Percentiles rank a stretch among this genome's conserved stretches.
Evolutionary conservation across 208 protist species (phyloP).

Genomic region (Trypanosoma theileri): DNA sequence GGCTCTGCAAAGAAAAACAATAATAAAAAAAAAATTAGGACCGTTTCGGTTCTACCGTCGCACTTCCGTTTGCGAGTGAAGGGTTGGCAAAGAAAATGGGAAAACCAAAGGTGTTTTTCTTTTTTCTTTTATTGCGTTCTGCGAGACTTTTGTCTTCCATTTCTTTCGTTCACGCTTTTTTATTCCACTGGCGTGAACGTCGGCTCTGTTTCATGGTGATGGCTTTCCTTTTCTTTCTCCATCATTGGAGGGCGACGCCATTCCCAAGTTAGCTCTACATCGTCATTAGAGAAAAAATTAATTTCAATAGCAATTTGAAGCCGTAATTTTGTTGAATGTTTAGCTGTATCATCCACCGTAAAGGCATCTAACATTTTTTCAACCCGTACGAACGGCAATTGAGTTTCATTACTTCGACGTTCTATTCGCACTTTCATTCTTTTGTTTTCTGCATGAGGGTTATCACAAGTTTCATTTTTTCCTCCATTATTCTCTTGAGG

Average conservation of each 20-base stretch:
- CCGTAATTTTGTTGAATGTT: slow-evolving; percentile 15
- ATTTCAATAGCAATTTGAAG: slow-evolving; percentile 24
- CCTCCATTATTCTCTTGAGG: neutral
- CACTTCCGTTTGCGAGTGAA: too few relatives aligned
- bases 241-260: slow-evolving; percentile 18
- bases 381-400: slow-evolving; percentile 21
- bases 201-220: too few relatives aligned
- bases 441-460: neutral
- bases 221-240: too few relatives aligned
- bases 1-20: too few relatives aligned
- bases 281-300: slow-evolving; percentile 23
- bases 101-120: too few relatives aligned
- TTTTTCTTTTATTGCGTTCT: too few relatives aligned
- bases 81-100: too few relatives aligned
- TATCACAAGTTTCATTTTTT: neutral
- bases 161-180: too few relatives aligned
- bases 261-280: slow-evolving; percentile 27
- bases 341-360: slow-evolving; percentile 14
- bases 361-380: slow-evolving; percentile 28
- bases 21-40: too few relatives aligned
- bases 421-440: slow-evolving; percentile 26
- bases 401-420: slow-evolving; percentile 10
- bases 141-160: too few relatives aligned
- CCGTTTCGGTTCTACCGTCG: too few relatives aligned
- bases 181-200: too few relatives aligned